A percentile compares a stretch with the other conserved stretches of the same genome.
phyloP scores from a whole-genome alignment of 192 early-diverging fungal genomes.

The Entophlyctis helioformis region DNA sequence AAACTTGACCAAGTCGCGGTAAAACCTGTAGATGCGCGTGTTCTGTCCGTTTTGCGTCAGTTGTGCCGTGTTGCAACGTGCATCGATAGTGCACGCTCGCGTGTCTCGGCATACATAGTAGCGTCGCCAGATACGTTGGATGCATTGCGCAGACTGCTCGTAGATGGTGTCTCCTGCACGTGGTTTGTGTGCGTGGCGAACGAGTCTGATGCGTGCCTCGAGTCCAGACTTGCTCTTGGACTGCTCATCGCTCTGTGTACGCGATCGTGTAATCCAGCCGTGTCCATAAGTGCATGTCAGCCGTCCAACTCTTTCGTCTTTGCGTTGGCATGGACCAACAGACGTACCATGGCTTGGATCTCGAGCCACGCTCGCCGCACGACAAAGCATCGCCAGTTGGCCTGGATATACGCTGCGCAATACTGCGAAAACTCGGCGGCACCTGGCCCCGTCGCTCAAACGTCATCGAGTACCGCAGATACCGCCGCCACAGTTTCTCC shows the following conservation, averaged over 20 bases:
- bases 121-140: conserved; percentile 33
- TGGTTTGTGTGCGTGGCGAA: conserved; percentile 14
- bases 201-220: conserved; percentile 21
- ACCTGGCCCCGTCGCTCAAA: conserved; percentile 14
- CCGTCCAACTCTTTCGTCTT: no score
- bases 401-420: conserved; percentile 41
- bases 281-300: no score
- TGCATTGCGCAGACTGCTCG: conserved; percentile 28
- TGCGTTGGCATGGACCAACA: no score
- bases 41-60: no score
- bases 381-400: conserved; percentile 26
- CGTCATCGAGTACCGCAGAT: conserved; percentile 20
- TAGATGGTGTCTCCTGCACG: conserved; percentile 11
- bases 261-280: no score
- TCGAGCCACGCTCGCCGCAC: conserved; percentile 17
- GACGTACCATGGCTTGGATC: conserved; percentile 15
- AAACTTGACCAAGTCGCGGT: conserved; percentile 40
- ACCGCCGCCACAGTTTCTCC: conserved; percentile 35
- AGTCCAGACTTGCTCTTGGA: conserved; percentile 1
- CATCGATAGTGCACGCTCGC: not conserved
- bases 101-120: conserved; percentile 35
- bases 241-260: conserved; percentile 3
- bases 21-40: conserved; percentile 35
- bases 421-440: conserved; percentile 38
- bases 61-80: no score